phyloP scores from a whole-genome alignment of 139 green algal species.

The Spirogloea muscicola region DNA sequence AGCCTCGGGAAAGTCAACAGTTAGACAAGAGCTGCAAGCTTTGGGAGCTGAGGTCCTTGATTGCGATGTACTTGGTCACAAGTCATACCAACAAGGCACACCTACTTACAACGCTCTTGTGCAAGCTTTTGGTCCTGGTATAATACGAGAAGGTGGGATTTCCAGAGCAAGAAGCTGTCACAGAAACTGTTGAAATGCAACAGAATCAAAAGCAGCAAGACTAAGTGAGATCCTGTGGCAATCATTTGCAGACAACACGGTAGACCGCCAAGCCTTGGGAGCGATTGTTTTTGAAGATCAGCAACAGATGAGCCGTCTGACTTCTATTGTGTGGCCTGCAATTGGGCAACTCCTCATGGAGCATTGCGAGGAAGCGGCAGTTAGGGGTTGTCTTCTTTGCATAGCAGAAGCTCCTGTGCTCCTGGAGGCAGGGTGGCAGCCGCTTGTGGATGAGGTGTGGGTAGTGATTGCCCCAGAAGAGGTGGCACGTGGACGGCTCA shows the following conservation, averaged over 20 bases:
- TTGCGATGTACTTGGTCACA: constrained; percentile 19
- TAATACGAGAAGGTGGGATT: constrained; percentile 9
- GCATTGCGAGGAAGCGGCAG: constrained; percentile 4
- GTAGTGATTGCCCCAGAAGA: constrained; percentile 29
- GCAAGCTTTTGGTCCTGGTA: constrained; percentile 1
- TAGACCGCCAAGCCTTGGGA: constrained; percentile 18
- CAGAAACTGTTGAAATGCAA: not conserved
- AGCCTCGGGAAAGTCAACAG: constrained; percentile 21
- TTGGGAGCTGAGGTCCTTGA: constrained; percentile 4
- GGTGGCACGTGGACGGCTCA: constrained; percentile 19
- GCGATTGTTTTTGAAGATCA: constrained; percentile 18
- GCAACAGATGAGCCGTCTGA: constrained; percentile 12
- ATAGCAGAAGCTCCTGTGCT: constrained; percentile 32
- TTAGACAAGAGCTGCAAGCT: not conserved
- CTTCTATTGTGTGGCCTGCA: constrained; percentile 32
- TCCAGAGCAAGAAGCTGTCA: too few species aligned
- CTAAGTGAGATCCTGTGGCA: too few species aligned
- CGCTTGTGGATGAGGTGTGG: constrained; percentile 36
- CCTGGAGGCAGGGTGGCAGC: constrained; percentile 23
- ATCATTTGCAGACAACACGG: constrained; percentile 12
- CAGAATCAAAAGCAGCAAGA: too few species aligned
- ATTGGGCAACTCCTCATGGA: constrained; percentile 20
- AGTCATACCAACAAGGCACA: constrained; percentile 15
- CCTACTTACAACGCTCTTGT: constrained; percentile 4
- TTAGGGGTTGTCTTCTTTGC: constrained; percentile 3